Evolutionary conservation across 2,329 filamentous ascomycete species (phyloP).

Genomic region (Zelopaecilomyces penicillatus): DNA sequence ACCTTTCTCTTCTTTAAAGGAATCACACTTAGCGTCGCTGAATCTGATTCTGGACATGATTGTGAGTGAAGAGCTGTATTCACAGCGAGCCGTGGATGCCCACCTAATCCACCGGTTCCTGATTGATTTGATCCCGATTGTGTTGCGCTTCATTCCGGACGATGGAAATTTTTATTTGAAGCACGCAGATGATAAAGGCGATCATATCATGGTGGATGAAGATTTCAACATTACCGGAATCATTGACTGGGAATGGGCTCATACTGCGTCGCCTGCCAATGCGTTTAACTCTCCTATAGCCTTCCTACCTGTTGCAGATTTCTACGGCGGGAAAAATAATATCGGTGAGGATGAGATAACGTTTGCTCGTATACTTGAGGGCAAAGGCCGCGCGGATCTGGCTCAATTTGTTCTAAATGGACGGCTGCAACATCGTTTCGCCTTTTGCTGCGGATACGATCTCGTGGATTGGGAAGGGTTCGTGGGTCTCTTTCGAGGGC

Average conservation of each 20-base stretch:
- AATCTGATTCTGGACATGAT: slow-evolving; percentile 29
- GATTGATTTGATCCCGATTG: slow-evolving; percentile 24
- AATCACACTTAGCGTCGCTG: slow-evolving; percentile 28
- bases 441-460: slow-evolving; percentile 35
- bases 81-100: slow-evolving; percentile 22
- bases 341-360: slow-evolving; percentile 29
- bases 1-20: slow-evolving; percentile 25
- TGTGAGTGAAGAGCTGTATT: slow-evolving; percentile 26
- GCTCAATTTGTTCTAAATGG: slow-evolving; percentile 29
- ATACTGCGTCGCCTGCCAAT: slow-evolving; percentile 23
- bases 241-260: slow-evolving; percentile 36
- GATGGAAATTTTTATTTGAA: slow-evolving; percentile 34
- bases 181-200: slow-evolving; percentile 34
- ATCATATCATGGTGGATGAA: slow-evolving; percentile 39
- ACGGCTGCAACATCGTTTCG: slow-evolving; percentile 28
- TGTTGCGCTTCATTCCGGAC: slow-evolving; percentile 14
- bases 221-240: slow-evolving; percentile 38
- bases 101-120: slow-evolving; percentile 36
- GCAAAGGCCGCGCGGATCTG: slow-evolving; percentile 27
- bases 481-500: slow-evolving; percentile 30
- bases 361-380: slow-evolving; percentile 24
- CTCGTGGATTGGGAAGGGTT: slow-evolving; percentile 34
- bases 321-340: slow-evolving; percentile 28
- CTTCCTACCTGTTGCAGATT: slow-evolving; percentile 31
- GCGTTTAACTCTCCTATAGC: slow-evolving; percentile 35